A percentile compares a stretch with the other conserved stretches of the same genome.
phyloP scores from a whole-genome alignment of 1,284 basidiomycete genomes.

The Coniferiporia sulphurascens region DNA sequence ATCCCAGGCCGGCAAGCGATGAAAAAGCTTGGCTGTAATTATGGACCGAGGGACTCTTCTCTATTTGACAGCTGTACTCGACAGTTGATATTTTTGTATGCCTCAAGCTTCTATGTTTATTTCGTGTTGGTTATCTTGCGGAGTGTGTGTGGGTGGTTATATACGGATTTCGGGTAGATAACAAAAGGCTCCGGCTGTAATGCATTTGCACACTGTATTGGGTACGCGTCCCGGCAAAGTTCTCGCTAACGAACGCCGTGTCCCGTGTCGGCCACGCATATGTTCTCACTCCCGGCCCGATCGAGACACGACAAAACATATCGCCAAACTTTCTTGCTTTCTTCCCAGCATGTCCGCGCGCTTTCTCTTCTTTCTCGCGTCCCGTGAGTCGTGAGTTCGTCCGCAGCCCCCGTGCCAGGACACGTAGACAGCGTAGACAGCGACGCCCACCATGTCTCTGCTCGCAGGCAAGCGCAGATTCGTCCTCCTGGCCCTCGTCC shows the following conservation, averaged over 20 bases:
- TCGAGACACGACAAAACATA: not conserved
- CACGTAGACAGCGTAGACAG: not conserved
- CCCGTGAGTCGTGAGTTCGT: too few relatives aligned
- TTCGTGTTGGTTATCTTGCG: not conserved
- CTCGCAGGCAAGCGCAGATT: conserved; percentile 14
- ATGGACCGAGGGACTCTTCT: not conserved
- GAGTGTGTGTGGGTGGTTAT: not conserved
- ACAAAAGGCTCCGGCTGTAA: not conserved
- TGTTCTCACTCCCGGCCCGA: too few relatives aligned
- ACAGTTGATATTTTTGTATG: too few relatives aligned
- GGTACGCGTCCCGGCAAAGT: too few relatives aligned
- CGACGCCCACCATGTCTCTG: conserved; percentile 10
- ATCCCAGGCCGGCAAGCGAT: conserved; percentile 11
- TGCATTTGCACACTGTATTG: not conserved
- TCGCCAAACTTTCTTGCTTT: not conserved
- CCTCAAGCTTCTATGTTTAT: not conserved
- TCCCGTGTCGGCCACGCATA: too few relatives aligned
- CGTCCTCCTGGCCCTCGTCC: conserved; percentile 11
- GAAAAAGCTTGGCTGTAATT: not conserved
- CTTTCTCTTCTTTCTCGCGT: too few relatives aligned
- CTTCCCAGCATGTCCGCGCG: too few relatives aligned
- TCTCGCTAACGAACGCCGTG: too few relatives aligned
- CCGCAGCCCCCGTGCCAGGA: too few relatives aligned
- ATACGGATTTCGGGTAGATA: not conserved
- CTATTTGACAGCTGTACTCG: too few relatives aligned